A percentile compares a stretch with the other conserved stretches of the same genome.
phyloP scores from a whole-genome alignment of 2,329 filamentous ascomycete genomes.

The Lasiodiplodia hormozganensis region DNA sequence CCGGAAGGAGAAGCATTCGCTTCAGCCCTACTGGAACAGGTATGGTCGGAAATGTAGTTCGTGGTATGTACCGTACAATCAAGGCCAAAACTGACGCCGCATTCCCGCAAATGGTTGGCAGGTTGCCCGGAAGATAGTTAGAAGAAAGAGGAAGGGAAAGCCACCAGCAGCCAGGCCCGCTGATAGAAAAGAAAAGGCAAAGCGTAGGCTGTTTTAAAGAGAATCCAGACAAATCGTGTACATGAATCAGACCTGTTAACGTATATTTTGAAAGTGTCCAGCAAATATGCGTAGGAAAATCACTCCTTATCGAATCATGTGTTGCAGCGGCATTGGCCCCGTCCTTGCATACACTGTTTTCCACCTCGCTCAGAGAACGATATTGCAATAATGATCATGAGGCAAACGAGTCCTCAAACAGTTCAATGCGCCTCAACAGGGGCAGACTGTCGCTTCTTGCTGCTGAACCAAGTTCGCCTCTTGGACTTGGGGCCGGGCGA shows the following conservation, averaged over 20 bases:
- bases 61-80: not conserved
- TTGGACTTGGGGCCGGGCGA: constrained; percentile 8
- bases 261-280: not conserved
- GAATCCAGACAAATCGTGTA: not conserved
- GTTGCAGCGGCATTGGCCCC: not conserved
- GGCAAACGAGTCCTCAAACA: not conserved
- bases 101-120: not conserved
- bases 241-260: not conserved
- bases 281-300: not conserved
- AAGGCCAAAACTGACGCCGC: constrained; percentile 1
- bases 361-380: not conserved
- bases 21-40: constrained; percentile 1
- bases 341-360: not conserved
- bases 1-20: not conserved
- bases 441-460: constrained; percentile 10
- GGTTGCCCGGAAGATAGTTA: not conserved
- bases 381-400: not conserved
- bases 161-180: not conserved
- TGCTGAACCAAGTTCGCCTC: constrained; percentile 25
- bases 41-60: not conserved
- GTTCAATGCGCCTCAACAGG: constrained; percentile 7
- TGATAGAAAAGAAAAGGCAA: not conserved
- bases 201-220: not conserved
- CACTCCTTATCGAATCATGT: not conserved
- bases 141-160: not conserved